Evolutionary conservation across 1,139 yeast species (phyloP), one percentile per base, ranked within the genome.

Genomic region (Blastobotrys apis): DNA sequence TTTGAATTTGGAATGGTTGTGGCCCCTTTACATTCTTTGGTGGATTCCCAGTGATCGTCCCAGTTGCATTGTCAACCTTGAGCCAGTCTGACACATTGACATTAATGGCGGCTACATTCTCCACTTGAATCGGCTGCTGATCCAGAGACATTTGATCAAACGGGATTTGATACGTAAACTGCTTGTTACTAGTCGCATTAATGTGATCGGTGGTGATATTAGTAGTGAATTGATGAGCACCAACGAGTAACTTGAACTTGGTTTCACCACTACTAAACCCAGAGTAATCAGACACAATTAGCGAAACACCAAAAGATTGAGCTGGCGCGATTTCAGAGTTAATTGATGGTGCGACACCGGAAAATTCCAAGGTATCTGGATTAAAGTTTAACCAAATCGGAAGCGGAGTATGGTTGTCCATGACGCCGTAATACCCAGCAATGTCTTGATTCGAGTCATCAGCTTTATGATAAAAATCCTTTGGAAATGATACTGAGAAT

Each of bases 281-380:
- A 23, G 67, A 66, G 57, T 78, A 77, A 58, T 90, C 96, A 2
- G 95, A 71, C 2, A 90, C 97, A 47, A 88, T 78, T 53, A 90
- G 73, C 43, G 79, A 72, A 51, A 94, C 78, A n/a, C 78, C 75
- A 60, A 80, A 92, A 41, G 72, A 69, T 55, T 78, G 73, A 26
- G 95, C 86, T 10, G 97, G 97, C 1, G 98, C 98, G 55, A 85
- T 81, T 10, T 76, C 73, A 1, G 96, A 84, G 53, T 84, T 82
- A 25, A 85, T 86, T 6, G 83, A 69, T 3, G 99, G 99, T 0
- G 95, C 92, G 1, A 81, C 80, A 33, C 99, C 99, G 33, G 79
- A 72, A 62, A 88, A 90, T n/a, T 84, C 74, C 51, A 85, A 66
- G 3, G 64, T 49, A 44, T 68, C 71, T 33, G 71, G 67, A 8